Evolutionary conservation across 2,329 filamentous ascomycete genomes (phyloP).

Genomic region (Karstenula rhodostoma): DNA sequence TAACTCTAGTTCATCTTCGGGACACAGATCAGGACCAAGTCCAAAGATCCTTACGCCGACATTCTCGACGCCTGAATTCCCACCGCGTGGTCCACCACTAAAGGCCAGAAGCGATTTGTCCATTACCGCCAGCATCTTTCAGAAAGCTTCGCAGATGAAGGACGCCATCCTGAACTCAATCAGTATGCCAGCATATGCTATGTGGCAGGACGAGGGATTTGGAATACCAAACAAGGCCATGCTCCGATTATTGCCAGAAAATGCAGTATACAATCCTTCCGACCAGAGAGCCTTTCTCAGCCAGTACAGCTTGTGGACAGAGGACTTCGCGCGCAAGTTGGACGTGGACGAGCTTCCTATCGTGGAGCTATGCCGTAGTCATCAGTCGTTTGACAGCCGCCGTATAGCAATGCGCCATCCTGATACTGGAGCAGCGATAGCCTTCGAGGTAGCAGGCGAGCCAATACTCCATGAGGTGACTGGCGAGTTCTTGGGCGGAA

Average conservation of each 20-base stretch:
- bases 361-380: constrained; percentile 67
- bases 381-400: constrained; percentile 65
- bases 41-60: constrained; percentile 60
- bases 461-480: constrained; percentile 71
- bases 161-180: constrained; percentile 80
- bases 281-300: constrained; percentile 62
- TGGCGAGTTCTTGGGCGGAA: constrained; percentile 76
- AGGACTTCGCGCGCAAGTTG: constrained; percentile 69
- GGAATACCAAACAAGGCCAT: constrained; percentile 76
- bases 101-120: constrained; percentile 57
- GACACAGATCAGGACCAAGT: constrained; percentile 37
- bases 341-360: constrained; percentile 72
- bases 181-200: constrained; percentile 74
- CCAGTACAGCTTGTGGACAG: constrained; percentile 69
- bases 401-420: constrained; percentile 69
- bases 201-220: constrained; percentile 82
- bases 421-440: constrained; percentile 59
- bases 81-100: constrained; percentile 71
- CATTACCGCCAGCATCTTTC: constrained; percentile 70
- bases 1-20: constrained; percentile 52
- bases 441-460: constrained; percentile 74
- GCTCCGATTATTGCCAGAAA: constrained; percentile 51
- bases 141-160: constrained; percentile 78
- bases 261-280: constrained; percentile 44
- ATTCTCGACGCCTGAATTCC: constrained; percentile 68